Evolutionary conservation across 78 protist genomes (phyloP).

Genomic region (Dictyostelium firmibasis): DNA sequence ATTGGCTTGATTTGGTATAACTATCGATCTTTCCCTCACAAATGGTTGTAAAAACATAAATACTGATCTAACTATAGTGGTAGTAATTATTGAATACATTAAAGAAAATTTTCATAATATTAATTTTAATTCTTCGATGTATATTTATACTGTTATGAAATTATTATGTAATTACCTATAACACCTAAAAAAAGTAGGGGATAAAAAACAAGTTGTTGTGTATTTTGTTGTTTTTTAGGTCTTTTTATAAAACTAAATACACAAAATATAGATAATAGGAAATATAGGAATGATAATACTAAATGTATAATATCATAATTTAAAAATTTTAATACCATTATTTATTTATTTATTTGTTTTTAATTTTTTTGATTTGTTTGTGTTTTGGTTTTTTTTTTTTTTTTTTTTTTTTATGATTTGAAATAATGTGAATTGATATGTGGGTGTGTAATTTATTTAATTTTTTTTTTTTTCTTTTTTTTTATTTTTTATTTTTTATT

Average conservation of each 20-base stretch:
- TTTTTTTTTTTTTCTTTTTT: too few relatives aligned
- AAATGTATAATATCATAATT: slow-evolving; percentile 41
- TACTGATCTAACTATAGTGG: slow-evolving; percentile 37
- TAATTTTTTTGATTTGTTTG: too few relatives aligned
- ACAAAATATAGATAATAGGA: slow-evolving; percentile 2
- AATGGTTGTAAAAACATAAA: slow-evolving; percentile 71
- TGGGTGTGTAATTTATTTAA: neutral
- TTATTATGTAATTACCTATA: neutral
- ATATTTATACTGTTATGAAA: neutral
- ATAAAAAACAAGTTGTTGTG: slow-evolving; percentile 29
- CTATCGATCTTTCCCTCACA: neutral
- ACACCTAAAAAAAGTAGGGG: slow-evolving; percentile 54
- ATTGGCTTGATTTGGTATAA: slow-evolving; percentile 51
- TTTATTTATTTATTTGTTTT: neutral
- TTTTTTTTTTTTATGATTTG: too few relatives aligned
- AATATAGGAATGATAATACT: neutral
- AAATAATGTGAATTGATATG: neutral
- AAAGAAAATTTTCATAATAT: neutral
- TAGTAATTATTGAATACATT: neutral
- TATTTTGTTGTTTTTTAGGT: slow-evolving; percentile 3
- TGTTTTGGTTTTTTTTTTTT: too few relatives aligned
- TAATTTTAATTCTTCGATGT: neutral
- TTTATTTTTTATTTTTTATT: too few relatives aligned
- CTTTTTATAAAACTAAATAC: slow-evolving; percentile 1
- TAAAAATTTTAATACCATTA: neutral